A percentile compares a stretch with the other conserved stretches of the same genome.
Evolutionary conservation across 225 moss, liverwort and hornwort species (phyloP).

Genomic region (Anthoceros angustus): DNA sequence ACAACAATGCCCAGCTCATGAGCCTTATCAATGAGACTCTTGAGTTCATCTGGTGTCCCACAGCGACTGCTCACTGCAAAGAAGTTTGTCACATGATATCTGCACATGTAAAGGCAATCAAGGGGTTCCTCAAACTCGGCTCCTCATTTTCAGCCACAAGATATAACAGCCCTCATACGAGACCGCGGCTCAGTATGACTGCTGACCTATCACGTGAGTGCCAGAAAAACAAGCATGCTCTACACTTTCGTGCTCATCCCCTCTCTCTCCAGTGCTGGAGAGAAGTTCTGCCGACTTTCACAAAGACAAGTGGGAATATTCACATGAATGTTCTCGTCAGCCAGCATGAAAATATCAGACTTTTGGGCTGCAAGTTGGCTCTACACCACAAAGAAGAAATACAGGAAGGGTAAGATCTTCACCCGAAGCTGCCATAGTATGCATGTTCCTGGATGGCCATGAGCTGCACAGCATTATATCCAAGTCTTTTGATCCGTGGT

Average conservation of each 20-base stretch:
- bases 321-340: neutral
- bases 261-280: too few relatives aligned
- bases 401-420: neutral
- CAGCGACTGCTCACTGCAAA: constrained; percentile 8
- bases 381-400: neutral
- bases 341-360: neutral
- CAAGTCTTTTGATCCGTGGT: constrained; percentile 6
- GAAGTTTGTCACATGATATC: constrained; percentile 9
- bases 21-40: constrained; percentile 9
- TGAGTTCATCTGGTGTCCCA: constrained; percentile 8
- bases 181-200: too few relatives aligned
- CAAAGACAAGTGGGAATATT: too few relatives aligned
- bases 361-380: too few relatives aligned
- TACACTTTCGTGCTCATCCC: too few relatives aligned
- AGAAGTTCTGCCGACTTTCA: too few relatives aligned
- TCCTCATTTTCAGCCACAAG: too few relatives aligned
- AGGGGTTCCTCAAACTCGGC: neutral
- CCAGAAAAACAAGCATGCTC: too few relatives aligned
- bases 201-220: too few relatives aligned
- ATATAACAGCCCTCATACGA: too few relatives aligned
- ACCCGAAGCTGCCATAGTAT: constrained; percentile 8
- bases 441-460: constrained; percentile 8
- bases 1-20: constrained; percentile 7
- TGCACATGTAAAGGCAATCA: neutral
- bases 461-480: constrained; percentile 10